Evolutionary conservation across 2,329 filamentous ascomycete species (phyloP).

Genomic region (Neopestalotiopsis rosae): DNA sequence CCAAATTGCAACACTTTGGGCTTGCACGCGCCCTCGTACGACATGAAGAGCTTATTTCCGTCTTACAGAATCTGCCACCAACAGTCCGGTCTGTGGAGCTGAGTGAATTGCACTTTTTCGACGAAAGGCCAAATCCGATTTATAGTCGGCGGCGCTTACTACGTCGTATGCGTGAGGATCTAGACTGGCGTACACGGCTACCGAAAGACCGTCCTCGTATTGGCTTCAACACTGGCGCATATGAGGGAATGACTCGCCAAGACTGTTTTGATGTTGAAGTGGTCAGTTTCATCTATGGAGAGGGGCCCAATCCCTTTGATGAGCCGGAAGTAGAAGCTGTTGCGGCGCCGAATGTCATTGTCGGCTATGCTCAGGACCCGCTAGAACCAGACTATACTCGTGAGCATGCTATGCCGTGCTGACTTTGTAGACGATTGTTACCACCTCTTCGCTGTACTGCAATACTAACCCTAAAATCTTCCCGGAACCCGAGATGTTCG

Average conservation of each 20-base stretch:
- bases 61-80: not conserved
- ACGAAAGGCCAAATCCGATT: not conserved
- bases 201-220: not conserved
- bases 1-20: not conserved
- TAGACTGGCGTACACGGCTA: not conserved
- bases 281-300: not conserved
- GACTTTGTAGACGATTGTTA: no score
- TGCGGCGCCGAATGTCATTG: not conserved
- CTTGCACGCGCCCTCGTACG: not conserved
- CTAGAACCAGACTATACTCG: not conserved
- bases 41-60: not conserved
- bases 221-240: not conserved
- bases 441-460: no score
- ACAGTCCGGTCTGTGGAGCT: not conserved
- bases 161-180: not conserved
- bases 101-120: not conserved
- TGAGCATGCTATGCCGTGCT: no score
- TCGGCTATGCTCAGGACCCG: not conserved
- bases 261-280: not conserved
- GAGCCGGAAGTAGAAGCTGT: not conserved
- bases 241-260: not conserved
- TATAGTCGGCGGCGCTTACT: not conserved
- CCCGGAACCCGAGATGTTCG: no score
- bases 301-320: not conserved
- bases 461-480: no score